These are phyloP conservation scores for Microsporum canis DNA, from an alignment of 2,329 filamentous ascomycete genomes.

Conservation along the genomic window DNA sequence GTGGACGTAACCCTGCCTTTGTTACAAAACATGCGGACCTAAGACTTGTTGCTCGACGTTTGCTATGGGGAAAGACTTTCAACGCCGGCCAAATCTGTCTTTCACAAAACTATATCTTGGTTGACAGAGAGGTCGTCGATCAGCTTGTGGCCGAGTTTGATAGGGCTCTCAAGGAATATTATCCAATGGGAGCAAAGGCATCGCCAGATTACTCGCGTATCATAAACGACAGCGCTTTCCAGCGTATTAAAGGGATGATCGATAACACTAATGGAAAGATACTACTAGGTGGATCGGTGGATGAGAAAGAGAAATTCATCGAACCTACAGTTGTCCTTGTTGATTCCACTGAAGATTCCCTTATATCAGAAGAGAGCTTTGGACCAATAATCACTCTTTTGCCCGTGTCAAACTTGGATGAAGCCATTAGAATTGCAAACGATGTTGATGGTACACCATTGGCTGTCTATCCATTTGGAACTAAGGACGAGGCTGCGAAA, in stretches of 20 bases:
- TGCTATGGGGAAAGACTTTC: slow-evolving; percentile 79
- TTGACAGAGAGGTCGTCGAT: slow-evolving; percentile 62
- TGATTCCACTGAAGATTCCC: slow-evolving; percentile 59
- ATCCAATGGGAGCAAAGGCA: slow-evolving; percentile 67
- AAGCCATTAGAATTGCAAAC: slow-evolving; percentile 74
- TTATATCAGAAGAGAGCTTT: slow-evolving; percentile 78
- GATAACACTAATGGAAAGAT: slow-evolving; percentile 74
- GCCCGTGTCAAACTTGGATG: slow-evolving; percentile 65
- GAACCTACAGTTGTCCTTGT: slow-evolving; percentile 89
- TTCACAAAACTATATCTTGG: slow-evolving; percentile 81
- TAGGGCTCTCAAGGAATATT: slow-evolving; percentile 61
- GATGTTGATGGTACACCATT: slow-evolving; percentile 72
- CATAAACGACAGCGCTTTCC: slow-evolving; percentile 67
- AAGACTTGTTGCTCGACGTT: slow-evolving; percentile 64
- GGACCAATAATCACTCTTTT: slow-evolving; percentile 83
- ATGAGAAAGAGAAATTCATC: slow-evolving; percentile 71
- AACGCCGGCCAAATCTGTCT: slow-evolving; percentile 89
- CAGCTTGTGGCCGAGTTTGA: slow-evolving; percentile 66
- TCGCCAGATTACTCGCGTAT: slow-evolving; percentile 71
- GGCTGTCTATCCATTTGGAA: slow-evolving; percentile 75
- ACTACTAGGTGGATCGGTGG: slow-evolving; percentile 71
- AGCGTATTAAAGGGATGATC: slow-evolving; percentile 81
- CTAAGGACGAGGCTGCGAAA: slow-evolving; percentile 62
- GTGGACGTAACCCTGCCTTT: slow-evolving; percentile 84
- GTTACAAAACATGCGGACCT: slow-evolving; percentile 74